Base-by-base conservation (phyloP, 352 stramenopile genomes). In the Globisporangium splendens region DNA sequence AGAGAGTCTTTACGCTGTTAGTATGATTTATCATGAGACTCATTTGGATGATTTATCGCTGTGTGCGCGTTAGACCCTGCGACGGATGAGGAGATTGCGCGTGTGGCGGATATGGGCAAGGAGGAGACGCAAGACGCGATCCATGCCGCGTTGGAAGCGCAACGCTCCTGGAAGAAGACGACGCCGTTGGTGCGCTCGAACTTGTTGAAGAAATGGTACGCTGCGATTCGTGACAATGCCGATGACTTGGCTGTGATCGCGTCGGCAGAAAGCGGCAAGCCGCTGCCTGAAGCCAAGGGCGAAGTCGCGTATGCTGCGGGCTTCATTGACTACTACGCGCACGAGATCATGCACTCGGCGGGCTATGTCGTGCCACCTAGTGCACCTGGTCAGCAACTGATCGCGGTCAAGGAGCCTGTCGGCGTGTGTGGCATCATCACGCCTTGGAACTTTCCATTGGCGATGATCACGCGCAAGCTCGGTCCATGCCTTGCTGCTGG, bases 361-460 rank as follows among this genome's bases (percentile, higher is more conserved):
- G 93, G 93, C 24, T 92, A 91, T 33, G 63, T 96, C 46, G 88
- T 96, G 33, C 88, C 86, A 8, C 52, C 73, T 8, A 75, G 77
- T 1, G 33, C 60, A 14, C 54, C 54, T 1, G 72, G 84, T 28
- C 75, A 93, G 56, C 77, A 84, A 49, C 72, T 97, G 46, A 68
- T 96, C 49, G 86, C 77, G 0, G 70, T 91, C 13, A 92, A 89
- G 51, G 78, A 99, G 73, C 93, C 97, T 2, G 88, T 99, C 6
- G 97, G 97, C 44, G 94, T 99, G 22, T 96, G 79, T 57, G 93
- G 75, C 24, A 87, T 99, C 50, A 96, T 99, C 57, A 98, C 96
- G 50, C 97, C 94, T 15, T 99, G 97, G 97, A 99, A 99, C 75
- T 99, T 99, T 67, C 97, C 97, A 7, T 70, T 97, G 42, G 96